Base-by-base conservation (phyloP, 2,329 filamentous ascomycete species). In the Trichoderma asperellum region DNA sequence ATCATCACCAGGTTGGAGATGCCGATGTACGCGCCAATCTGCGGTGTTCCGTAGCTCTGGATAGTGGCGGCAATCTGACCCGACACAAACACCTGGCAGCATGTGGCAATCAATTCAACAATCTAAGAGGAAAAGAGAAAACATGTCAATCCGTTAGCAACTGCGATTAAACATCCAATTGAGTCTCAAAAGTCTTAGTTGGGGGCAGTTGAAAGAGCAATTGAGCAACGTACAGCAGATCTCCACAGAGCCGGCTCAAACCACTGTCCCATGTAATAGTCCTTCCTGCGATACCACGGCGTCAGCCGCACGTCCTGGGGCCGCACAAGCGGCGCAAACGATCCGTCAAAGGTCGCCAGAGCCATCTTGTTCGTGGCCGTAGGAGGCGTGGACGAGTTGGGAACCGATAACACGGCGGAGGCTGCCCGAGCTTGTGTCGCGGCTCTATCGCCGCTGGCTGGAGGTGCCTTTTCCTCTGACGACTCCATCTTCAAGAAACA, bases 1-100 rank as follows among this genome's bases (percentile, higher is more conserved):
- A 86, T 75, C 58, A 84, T 72, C 27, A 82, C 71, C 12, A 77
- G 74, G 70, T 80, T 85, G 68, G 77, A 77, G 47, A 84, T 75
- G 16, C 79, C 78, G 18, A 79, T 76, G 62, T 79, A 80, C 7
- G 71, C 76, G 1, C 74, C 76, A 2, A 77, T 68, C 53, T 76
- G 73, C 0, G 58, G 66, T 2, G 75, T 78, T 18, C 71, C 56
- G 57, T 77, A 79, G 59, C 72, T 76, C 8, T 72, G 64, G 21
- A 80, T 71, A 2, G 77, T 78, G 1, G 74, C 75, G 10, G 73
- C 70, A 7, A 78, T 76, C 65, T 78, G 77, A 3, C 75, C 78
- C 1, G 76, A 76, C 0, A 79, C 24, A 62, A 77, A 80, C 16
- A 76, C 73, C n/a, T 77, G 49, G 5, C 72, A 70, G 2, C 74